Evolutionary conservation across 2,329 filamentous ascomycete species (phyloP).

Genomic region (Fonsecaea nubica): DNA sequence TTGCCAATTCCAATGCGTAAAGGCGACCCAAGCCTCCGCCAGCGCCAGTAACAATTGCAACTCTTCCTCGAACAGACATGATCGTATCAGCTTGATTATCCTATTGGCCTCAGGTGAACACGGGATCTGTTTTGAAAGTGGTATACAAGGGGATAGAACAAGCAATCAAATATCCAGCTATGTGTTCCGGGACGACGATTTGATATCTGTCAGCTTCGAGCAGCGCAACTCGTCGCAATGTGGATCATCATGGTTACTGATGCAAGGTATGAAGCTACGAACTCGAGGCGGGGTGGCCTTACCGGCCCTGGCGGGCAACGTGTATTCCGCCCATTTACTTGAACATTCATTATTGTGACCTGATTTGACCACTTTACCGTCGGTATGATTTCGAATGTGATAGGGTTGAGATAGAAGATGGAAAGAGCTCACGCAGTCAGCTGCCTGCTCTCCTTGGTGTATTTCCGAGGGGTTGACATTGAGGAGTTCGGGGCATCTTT

Average conservation of each 20-base stretch:
- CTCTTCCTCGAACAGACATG: conserved; percentile 42
- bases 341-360: not conserved
- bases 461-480: not conserved
- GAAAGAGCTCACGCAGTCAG: not conserved
- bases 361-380: not conserved
- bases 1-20: conserved; percentile 45
- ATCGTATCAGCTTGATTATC: not conserved
- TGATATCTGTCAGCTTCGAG: not conserved
- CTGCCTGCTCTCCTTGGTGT: not conserved
- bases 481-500: not conserved
- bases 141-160: not conserved
- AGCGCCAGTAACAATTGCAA: conserved; percentile 47
- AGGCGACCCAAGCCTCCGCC: conserved; percentile 45
- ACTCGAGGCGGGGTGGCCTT: not conserved
- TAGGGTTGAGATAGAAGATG: not conserved
- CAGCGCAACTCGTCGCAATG: not conserved
- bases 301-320: not conserved
- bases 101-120: not conserved
- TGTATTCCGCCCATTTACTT: not conserved
- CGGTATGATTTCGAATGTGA: not conserved
- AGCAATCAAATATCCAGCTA: not conserved
- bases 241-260: not conserved
- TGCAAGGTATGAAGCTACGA: not conserved
- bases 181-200: not conserved
- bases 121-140: not conserved